These are phyloP conservation scores for Cajanus cajan DNA, from an alignment of 306 rosid genomes.

Conservation along the genomic window DNA sequence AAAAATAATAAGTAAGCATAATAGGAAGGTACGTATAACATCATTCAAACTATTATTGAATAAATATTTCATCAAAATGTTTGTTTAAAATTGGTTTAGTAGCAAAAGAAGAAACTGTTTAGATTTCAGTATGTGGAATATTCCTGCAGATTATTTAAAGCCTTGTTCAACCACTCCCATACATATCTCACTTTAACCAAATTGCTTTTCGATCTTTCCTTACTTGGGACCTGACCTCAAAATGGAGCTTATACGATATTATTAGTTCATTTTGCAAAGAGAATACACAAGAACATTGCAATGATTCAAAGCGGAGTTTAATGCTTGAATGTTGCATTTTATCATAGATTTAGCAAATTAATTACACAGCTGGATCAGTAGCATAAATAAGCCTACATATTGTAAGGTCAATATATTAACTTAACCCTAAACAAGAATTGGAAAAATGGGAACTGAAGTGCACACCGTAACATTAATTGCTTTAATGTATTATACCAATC, in stretches of 20 bases:
- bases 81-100: not conserved
- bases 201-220: not conserved
- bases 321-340: not conserved
- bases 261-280: not conserved
- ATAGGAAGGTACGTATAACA: not conserved
- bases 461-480: not conserved
- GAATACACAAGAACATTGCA: not conserved
- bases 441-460: slow-evolving; percentile 2
- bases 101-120: not conserved
- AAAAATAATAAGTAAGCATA: not conserved
- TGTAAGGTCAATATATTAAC: not conserved
- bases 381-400: not conserved
- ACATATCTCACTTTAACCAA: not conserved
- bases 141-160: slow-evolving; percentile 1
- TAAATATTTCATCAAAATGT: not conserved
- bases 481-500: slow-evolving; percentile 9
- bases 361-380: not conserved
- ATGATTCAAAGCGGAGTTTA: not conserved
- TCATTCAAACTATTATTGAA: not conserved
- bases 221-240: slow-evolving; percentile 8
- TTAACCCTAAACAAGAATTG: not conserved
- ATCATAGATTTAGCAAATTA: not conserved
- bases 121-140: slow-evolving; percentile 15
- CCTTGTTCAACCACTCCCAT: not conserved
- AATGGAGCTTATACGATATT: not conserved